phyloP scores from a whole-genome alignment of 2,329 filamentous ascomycete species.

The Colletotrichum australisinense region DNA sequence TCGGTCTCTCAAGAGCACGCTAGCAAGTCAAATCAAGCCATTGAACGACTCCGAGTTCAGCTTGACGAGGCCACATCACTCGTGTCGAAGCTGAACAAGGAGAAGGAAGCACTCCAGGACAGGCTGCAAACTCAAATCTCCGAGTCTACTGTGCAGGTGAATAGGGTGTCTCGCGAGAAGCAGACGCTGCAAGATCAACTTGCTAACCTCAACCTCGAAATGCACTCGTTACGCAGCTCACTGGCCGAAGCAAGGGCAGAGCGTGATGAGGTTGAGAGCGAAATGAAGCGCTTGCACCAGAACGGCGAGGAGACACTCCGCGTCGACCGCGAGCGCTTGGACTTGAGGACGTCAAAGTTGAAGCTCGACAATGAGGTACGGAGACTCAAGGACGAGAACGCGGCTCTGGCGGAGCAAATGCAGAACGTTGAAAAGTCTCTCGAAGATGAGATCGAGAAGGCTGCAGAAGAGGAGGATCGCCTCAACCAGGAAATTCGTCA shows the following conservation, averaged over 20 bases:
- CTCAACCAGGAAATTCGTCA: conserved; percentile 65
- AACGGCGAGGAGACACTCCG: conserved; percentile 69
- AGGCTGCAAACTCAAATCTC: conserved; percentile 67
- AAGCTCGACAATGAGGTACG: conserved; percentile 76
- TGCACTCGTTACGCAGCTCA: conserved; percentile 67
- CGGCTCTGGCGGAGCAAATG: conserved; percentile 65
- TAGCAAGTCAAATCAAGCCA: conserved; percentile 47
- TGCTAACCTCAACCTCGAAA: conserved; percentile 67
- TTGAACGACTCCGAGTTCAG: conserved; percentile 41
- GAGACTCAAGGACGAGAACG: conserved; percentile 73
- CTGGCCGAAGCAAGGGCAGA: conserved; percentile 71
- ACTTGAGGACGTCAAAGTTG: conserved; percentile 74
- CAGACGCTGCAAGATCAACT: conserved; percentile 73
- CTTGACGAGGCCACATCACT: conserved; percentile 34
- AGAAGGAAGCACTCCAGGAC: conserved; percentile 54
- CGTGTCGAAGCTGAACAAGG: conserved; percentile 28
- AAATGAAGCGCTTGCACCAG: conserved; percentile 66
- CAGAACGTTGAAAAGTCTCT: conserved; percentile 71
- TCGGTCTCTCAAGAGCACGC: conserved; percentile 30
- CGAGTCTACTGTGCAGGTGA: conserved; percentile 69
- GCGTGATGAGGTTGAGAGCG: conserved; percentile 73
- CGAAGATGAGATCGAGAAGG: conserved; percentile 74
- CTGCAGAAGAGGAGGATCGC: conserved; percentile 73
- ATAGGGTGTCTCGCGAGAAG: conserved; percentile 69
- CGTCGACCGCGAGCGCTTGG: conserved; percentile 75